Conservation (phyloP, 2,329 filamentous ascomycete genomes). For the Aquanectria penicillioides region DNA sequence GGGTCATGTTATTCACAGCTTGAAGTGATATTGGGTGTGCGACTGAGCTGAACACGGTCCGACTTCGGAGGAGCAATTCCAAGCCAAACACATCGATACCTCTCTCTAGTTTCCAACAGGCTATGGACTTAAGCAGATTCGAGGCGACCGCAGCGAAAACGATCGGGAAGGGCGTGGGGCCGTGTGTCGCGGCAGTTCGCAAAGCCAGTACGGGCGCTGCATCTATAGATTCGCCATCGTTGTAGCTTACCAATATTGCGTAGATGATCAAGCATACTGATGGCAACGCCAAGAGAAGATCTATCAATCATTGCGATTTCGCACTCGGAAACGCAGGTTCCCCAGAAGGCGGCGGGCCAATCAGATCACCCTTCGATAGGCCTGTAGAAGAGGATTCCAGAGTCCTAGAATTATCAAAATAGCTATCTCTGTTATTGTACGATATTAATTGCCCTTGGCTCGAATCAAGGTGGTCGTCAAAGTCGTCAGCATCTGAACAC, state of each 20-base stretch:
- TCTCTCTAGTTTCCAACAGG: conserved; percentile 13
- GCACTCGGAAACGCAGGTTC: not conserved
- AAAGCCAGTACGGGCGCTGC: not conserved
- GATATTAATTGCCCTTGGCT: not conserved
- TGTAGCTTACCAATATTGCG: not conserved
- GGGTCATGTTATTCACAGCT: not conserved
- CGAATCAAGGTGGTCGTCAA: not conserved
- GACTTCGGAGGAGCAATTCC: conserved; percentile 15
- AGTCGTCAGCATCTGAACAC: not conserved
- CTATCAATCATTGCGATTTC: not conserved
- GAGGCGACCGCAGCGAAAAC: conserved; percentile 12
- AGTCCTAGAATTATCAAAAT: not conserved
- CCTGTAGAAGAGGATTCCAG: not conserved
- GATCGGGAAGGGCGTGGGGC: conserved; percentile 14
- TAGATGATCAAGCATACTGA: conserved; percentile 12
- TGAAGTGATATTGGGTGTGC: conserved; percentile 4
- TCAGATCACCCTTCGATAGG: not conserved
- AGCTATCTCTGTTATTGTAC: not conserved
- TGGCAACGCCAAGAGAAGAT: conserved; percentile 8
- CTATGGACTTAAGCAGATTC: conserved; percentile 10
- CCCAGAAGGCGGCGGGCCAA: not conserved
- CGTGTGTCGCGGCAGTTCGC: not conserved
- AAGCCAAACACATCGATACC: conserved; percentile 8
- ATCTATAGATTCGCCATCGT: conserved; percentile 5
- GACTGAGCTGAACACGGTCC: conserved; percentile 17